Conservation (phyloP, 306 rosid species). For the Oemleria cerasiformis region DNA sequence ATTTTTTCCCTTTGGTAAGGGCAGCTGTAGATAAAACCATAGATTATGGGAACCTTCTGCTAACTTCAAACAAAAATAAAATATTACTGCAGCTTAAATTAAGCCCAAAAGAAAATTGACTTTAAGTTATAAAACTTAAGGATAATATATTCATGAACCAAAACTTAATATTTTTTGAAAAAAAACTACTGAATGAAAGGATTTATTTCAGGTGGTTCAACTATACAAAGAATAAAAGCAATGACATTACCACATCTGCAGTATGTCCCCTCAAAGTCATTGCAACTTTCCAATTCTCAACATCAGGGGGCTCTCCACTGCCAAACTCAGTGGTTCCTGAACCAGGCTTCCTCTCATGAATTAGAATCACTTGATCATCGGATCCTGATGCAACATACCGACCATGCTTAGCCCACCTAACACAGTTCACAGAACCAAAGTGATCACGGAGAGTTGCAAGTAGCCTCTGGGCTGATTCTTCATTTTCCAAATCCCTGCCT, state of each 20-base stretch:
- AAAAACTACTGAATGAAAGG: background rate
- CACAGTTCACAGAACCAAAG: slow-evolving; percentile 97
- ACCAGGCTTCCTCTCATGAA: slow-evolving; percentile 98
- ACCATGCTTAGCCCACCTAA: slow-evolving; percentile 98
- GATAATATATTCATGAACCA: background rate
- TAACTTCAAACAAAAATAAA: background rate
- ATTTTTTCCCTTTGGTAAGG: background rate
- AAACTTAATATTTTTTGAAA: background rate
- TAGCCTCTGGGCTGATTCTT: slow-evolving; percentile 75
- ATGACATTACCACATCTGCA: slow-evolving; percentile 95
- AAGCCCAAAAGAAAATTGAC: slow-evolving; percentile 19
- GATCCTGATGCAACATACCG: slow-evolving; percentile 92
- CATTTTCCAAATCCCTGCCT: slow-evolving; percentile 49
- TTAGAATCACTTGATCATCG: slow-evolving; percentile 87
- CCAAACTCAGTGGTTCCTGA: slow-evolving; percentile 98
- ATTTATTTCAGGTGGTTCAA: background rate
- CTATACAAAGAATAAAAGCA: slow-evolving; percentile 29
- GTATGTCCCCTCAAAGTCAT: slow-evolving; percentile 97
- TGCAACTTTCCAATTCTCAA: slow-evolving; percentile 96
- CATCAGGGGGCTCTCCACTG: slow-evolving; percentile 96
- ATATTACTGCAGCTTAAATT: background rate
- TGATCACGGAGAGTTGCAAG: slow-evolving; percentile 97
- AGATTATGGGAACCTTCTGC: background rate
- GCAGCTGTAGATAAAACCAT: background rate
- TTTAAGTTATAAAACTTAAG: background rate